Conservation (phyloP, 805 yeast species). For the Cyberlindnera suaveolens region DNA sequence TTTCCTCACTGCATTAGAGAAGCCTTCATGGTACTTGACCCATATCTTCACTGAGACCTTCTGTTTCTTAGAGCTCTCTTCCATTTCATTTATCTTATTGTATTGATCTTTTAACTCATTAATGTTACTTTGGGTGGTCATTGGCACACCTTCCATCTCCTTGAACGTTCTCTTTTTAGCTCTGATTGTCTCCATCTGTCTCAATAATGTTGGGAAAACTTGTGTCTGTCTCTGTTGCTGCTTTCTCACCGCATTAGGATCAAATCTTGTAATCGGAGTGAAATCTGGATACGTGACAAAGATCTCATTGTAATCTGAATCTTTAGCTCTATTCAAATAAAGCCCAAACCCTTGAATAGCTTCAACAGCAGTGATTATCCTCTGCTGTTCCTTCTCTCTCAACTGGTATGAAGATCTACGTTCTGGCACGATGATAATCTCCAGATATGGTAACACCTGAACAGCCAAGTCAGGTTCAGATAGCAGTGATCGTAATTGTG, state of each 20-base stretch:
- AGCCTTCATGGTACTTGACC: conserved; percentile 92
- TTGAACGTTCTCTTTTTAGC: conserved; percentile 28
- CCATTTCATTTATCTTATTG: conserved; percentile 22
- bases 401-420: conserved; percentile 14
- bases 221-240: conserved; percentile 19
- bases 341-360: conserved; percentile 36
- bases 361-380: conserved; percentile 32
- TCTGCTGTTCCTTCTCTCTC: conserved; percentile 16
- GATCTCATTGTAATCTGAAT: conserved; percentile 25
- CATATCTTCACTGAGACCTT: conserved; percentile 42
- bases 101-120: conserved; percentile 38
- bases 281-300: conserved; percentile 21
- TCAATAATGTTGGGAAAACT: conserved; percentile 18
- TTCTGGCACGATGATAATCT: conserved; percentile 25
- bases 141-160: conserved; percentile 4
- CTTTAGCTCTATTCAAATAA: conserved; percentile 29
- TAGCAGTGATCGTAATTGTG: conserved; percentile 10
- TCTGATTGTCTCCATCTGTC: conserved; percentile 24
- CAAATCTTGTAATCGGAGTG: conserved; percentile 17
- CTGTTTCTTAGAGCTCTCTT: conserved; percentile 24
- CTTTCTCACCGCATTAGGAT: conserved; percentile 10
- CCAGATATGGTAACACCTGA: conserved; percentile 32
- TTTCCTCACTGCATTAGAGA: conserved; percentile 84
- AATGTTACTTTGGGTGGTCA: conserved; percentile 11
- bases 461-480: conserved; percentile 13